Evolutionary conservation across 306 rosid genomes (phyloP), one percentile per base, ranked within the genome.

Genomic region (Argentina anserina): DNA sequence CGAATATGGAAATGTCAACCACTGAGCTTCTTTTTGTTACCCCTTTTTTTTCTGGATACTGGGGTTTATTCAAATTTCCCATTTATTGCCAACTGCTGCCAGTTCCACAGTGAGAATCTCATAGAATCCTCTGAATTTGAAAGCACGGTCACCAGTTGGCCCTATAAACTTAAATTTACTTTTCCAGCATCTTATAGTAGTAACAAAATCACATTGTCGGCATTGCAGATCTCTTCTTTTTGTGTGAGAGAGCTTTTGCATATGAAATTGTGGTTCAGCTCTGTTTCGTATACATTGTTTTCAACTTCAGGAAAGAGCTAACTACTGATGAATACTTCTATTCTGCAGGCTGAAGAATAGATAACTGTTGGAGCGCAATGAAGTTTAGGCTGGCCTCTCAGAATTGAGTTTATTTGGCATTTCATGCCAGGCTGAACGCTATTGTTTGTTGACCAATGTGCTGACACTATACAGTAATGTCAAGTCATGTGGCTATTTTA

Each of bases 301-400:
- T 20, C 1, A 17, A 40, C 7, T 28, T 39, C 26, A 28, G 17
- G 31, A 56, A 56, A 55, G 67, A 71, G 28, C 40, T 71, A 11
- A 40, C 28, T 56, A 2, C 3, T 33, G 12, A 41, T 58, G n/a
- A 23, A 3, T 29, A 58, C 55, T 26, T 41, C 9, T 18, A 7
- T 41, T 71, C 58, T 37, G 67, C 52, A 58, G 75, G 67, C 23
- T 3, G 67, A 71, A n/a, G 75, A 41, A 21, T 71, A 71, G 56
- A 41, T 41, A 40, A 37, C 43, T 10, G 5, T 36, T 70, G 37
- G 75, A 56, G 55, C 53, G 40, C 20, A 2, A 40, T 55, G 67
- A 56, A 56, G 41, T 17, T 56, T 11, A 40, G 28, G 55, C 55
- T 11, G 3, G 41, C 66, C 41, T 28, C 41, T 2, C 36, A 34